Percentiles rank a stretch among this genome's conserved stretches.
These are phyloP conservation scores for Thymus mandschuricus DNA, from an alignment of 257 asterid genomes.

Conservation along the genomic window DNA sequence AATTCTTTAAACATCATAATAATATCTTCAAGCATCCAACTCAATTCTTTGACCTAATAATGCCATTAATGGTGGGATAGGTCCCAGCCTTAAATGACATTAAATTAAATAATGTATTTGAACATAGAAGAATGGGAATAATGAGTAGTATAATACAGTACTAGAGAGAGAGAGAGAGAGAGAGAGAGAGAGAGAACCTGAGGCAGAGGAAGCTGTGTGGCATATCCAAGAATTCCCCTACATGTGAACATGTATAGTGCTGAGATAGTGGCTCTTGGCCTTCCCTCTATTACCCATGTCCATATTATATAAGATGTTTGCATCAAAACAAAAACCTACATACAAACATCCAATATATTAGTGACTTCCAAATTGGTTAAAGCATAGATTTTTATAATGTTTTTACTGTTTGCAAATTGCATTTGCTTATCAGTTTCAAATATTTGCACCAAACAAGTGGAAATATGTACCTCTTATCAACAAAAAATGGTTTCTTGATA, in stretches of 20 bases:
- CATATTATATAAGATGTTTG: slow-evolving; percentile 74
- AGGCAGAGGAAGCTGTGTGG: slow-evolving; percentile 89
- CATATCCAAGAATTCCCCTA: slow-evolving; percentile 91
- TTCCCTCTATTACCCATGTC: slow-evolving; percentile 86
- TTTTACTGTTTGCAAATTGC: no score
- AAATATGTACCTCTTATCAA: no score
- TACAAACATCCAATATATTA: not conserved
- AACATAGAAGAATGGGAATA: not conserved
- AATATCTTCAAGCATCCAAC: not conserved
- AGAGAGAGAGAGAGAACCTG: slow-evolving; percentile 46
- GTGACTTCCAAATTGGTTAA: no score
- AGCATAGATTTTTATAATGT: no score
- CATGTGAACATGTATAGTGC: slow-evolving; percentile 94
- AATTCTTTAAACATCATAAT: not conserved
- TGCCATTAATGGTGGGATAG: not conserved
- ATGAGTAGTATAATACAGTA: not conserved
- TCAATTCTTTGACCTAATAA: not conserved
- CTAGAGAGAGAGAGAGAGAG: no score
- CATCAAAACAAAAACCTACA: slow-evolving; percentile 83
- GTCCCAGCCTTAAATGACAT: not conserved
- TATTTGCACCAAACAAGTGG: no score
- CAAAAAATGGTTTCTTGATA: no score
- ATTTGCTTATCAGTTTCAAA: no score
- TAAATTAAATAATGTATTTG: not conserved
- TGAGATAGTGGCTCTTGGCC: slow-evolving; percentile 79